Base-by-base conservation (phyloP, 306 rosid species). In the Quercus parvula region DNA sequence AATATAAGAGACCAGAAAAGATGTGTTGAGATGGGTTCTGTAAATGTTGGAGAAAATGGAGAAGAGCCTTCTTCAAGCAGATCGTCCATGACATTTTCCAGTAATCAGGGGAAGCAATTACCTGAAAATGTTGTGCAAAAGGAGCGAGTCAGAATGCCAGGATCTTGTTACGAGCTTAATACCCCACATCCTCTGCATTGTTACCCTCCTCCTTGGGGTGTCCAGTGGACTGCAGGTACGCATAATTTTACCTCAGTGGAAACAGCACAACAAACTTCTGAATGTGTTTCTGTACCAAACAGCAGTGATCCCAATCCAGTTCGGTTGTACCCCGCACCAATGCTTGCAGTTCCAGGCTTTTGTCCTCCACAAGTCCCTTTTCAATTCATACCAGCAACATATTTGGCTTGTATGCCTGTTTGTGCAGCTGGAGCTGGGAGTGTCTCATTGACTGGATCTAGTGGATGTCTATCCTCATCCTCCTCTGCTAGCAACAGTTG, bases 331-430 rank as follows among this genome's bases (percentile, higher is more conserved):
- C 84, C 87, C 0, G 13, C 94, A 1, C 85, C 90, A 18, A 25
- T 86, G 82, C 75, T 83, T 70, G 80, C 87, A 27, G 84, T 85
- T 84, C 90, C 91, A 0, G 88, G 92, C 51, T 67, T 73, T 73
- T 79, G 81, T 55, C 68, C 90, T 17, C 79, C 88, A 12, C 80
- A 81, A 52, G 78, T 87, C 70, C 89, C 94, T 13, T 54, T 88
- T 61, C 90, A 84, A 41, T 75, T 73, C 78, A 85, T 89, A 64
- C 84, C 90, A 62, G 70, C 91, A 58, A 74, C 88, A 9, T 85
- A 69, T 33, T 88, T 89, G 92, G 78, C 77, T 19, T 80, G 90
- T 49, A 75, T 78, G 14, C 88, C 92, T 0, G 70, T 79, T 38
- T 85, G 86, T 83, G 55, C 83, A 13, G 68, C 81, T 9, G 83